Percentiles rank a stretch among this genome's conserved stretches.
Conservation (phyloP, 129 eudicot genomes). For the Ambrosia artemisiifolia region DNA sequence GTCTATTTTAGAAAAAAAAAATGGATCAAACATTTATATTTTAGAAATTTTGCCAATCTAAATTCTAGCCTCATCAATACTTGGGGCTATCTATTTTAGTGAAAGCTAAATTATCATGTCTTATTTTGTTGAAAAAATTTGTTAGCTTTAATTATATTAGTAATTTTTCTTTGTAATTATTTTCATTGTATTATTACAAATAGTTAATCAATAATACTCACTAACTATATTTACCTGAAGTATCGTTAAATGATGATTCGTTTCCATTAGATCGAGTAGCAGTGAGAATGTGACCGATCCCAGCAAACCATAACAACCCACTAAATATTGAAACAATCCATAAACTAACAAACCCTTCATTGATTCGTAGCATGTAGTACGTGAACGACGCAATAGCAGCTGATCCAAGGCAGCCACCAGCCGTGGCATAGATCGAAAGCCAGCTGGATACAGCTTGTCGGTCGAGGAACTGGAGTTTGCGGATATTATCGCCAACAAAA, state of each 20-base stretch:
- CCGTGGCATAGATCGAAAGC: constrained; percentile 71
- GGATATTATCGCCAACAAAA: constrained; percentile 43
- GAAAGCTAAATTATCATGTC: no score
- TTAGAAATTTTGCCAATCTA: no score
- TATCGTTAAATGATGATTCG: background rate
- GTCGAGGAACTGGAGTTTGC: constrained; percentile 45
- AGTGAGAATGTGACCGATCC: constrained; percentile 49
- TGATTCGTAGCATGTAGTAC: constrained; percentile 58
- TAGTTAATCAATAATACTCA: no score
- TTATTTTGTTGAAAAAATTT: no score
- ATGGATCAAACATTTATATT: no score
- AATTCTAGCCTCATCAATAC: no score
- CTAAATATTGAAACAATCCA: constrained; percentile 84
- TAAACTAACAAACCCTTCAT: constrained; percentile 55
- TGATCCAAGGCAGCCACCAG: constrained; percentile 60
- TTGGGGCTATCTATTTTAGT: no score
- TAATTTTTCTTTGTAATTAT: no score
- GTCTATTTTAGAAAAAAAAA: no score
- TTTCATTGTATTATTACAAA: no score
- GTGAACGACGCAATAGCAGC: constrained; percentile 65
- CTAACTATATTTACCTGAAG: background rate
- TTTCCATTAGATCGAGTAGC: constrained; percentile 37
- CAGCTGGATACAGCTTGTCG: constrained; percentile 52
- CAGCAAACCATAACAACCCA: constrained; percentile 66
- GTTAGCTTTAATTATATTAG: no score